phyloP scores from a whole-genome alignment of 768 basidiomycete genomes.

The Podaxis sp. region DNA sequence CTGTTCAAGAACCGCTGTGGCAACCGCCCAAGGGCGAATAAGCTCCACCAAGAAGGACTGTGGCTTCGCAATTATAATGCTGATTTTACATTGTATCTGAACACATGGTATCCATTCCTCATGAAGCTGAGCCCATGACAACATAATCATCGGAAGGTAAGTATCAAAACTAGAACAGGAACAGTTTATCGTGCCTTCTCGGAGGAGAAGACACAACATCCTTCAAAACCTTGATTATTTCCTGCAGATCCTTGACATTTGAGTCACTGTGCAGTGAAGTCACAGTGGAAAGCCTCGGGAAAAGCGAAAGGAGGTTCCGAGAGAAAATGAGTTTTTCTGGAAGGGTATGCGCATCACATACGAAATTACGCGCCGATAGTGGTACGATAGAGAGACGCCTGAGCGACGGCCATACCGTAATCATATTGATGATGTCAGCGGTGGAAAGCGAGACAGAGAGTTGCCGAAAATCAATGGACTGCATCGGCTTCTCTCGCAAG shows the following conservation, averaged over 20 bases:
- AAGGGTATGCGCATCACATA: background rate
- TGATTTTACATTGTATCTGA: no score
- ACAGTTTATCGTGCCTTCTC: background rate
- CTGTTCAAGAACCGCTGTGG: no score
- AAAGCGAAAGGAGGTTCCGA: background rate
- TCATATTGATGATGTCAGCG: background rate
- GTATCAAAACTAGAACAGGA: background rate
- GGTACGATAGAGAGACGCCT: background rate
- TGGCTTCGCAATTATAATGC: no score
- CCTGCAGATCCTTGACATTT: background rate
- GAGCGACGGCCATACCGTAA: constrained; percentile 2
- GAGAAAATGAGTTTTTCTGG: background rate
- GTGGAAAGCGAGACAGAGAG: background rate
- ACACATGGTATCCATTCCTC: background rate
- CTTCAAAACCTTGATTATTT: background rate
- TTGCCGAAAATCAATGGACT: background rate
- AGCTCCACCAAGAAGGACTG: no score
- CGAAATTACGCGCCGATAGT: background rate
- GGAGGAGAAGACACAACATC: background rate
- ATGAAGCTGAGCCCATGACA: background rate
- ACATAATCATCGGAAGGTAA: background rate
- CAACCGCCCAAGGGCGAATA: no score
- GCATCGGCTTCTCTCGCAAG: background rate
- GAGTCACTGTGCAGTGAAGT: background rate
- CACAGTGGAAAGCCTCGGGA: constrained; percentile 1